phyloP scores from a whole-genome alignment of 805 yeast genomes.

The Lipomyces lipofer region DNA sequence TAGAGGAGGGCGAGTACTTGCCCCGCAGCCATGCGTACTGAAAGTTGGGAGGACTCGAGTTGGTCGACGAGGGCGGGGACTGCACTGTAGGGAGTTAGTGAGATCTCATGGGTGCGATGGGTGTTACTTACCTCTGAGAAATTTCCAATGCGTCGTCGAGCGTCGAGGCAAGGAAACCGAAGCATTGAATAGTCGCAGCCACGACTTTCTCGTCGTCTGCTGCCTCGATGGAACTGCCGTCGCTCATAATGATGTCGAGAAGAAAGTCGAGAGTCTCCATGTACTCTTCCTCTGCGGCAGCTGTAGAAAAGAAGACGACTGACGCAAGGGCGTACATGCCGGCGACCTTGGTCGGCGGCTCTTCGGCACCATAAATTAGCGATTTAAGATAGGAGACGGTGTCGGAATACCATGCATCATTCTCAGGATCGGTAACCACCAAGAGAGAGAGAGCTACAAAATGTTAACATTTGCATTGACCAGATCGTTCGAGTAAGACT shows the following conservation, averaged over 20 bases:
- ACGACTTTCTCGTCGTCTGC: slow-evolving; percentile 31
- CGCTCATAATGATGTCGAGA: slow-evolving; percentile 28
- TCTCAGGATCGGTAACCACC: slow-evolving; percentile 28
- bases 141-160: slow-evolving; percentile 19
- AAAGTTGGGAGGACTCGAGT: slow-evolving; percentile 28
- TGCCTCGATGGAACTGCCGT: slow-evolving; percentile 29
- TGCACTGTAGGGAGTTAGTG: slow-evolving; percentile 4
- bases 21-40: slow-evolving; percentile 32
- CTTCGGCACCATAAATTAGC: slow-evolving; percentile 8
- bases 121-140: slow-evolving; percentile 13
- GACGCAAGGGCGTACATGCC: slow-evolving; percentile 20
- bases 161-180: slow-evolving; percentile 27
- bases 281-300: slow-evolving; percentile 8
- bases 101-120: not conserved
- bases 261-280: slow-evolving; percentile 15
- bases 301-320: slow-evolving; percentile 19
- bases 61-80: slow-evolving; percentile 31
- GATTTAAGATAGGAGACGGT: slow-evolving; percentile 6
- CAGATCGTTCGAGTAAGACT: no score
- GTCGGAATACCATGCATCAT: slow-evolving; percentile 8
- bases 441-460: slow-evolving; percentile 15
- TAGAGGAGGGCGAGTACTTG: slow-evolving; percentile 32
- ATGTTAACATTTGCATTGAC: not conserved
- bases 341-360: slow-evolving; percentile 15
- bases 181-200: slow-evolving; percentile 23